Evolutionary conservation across 257 asterid genomes (phyloP).

Genomic region (Solanum arcanum): DNA sequence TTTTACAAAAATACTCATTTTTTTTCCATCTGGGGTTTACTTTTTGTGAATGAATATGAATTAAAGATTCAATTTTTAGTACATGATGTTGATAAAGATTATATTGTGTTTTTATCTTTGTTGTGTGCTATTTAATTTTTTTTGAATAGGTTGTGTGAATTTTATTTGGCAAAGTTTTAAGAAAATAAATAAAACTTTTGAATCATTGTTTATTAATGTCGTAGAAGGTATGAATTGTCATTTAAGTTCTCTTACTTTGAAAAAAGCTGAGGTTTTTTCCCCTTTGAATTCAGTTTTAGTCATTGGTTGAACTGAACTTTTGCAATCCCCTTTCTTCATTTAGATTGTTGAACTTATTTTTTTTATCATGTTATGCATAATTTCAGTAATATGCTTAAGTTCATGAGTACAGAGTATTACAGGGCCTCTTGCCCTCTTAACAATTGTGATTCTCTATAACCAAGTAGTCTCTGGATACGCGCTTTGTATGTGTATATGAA

Average conservation of each 20-base stretch:
- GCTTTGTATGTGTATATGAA: not conserved
- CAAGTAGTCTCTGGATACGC: not conserved
- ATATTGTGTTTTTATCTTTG: too few relatives aligned
- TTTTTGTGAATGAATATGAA: not conserved
- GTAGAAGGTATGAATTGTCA: too few relatives aligned
- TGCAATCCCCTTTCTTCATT: not conserved
- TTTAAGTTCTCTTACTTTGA: not conserved
- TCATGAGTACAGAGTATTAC: too few relatives aligned
- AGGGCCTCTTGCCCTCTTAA: too few relatives aligned
- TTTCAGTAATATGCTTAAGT: too few relatives aligned
- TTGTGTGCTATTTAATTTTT: too few relatives aligned
- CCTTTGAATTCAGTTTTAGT: not conserved
- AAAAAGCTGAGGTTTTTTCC: not conserved
- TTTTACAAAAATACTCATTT: not conserved
- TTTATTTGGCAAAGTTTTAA: too few relatives aligned
- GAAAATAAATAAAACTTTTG: too few relatives aligned
- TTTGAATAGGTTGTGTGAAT: too few relatives aligned
- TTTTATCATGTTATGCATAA: too few relatives aligned
- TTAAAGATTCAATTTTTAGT: slow-evolving; percentile 9
- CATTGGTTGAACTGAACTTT: not conserved
- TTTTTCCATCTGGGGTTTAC: slow-evolving; percentile 5
- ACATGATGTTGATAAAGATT: not conserved
- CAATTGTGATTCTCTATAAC: not conserved
- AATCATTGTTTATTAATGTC: too few relatives aligned
- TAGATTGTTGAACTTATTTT: too few relatives aligned